Evolutionary conservation across 1,284 basidiomycete species (phyloP), one percentile per base, ranked within the genome.

Genomic region (Cryptococcus jaspeensis): DNA sequence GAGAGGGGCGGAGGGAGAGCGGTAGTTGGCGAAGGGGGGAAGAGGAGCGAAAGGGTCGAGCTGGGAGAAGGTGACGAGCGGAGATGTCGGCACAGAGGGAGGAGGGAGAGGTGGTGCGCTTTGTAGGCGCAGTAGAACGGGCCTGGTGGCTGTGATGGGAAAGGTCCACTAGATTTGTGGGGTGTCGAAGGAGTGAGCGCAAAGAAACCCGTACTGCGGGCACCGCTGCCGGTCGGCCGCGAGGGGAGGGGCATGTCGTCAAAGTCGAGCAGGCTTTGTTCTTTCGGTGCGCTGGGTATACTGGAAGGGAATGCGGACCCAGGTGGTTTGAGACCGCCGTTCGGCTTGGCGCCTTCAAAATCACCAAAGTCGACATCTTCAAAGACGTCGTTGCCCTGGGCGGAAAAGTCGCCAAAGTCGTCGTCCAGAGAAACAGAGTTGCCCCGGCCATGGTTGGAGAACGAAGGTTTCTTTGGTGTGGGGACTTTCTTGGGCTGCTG

Each of bases 301-400:
- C 28, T 32, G 5, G 28, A 32, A 9, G 28, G 4, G 28, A 32
- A 32, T 4, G 28, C 9, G 25, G 42, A 48, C 38, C 42, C 28
- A 40, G 39, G 8, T 45, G 43, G 32, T 11, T 28, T 50, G 23
- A 13, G 20, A 38, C 12, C 37, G 32, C 46, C 49, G 46, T 38
- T 56, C 32, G 56, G 41, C 47, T 58, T 64, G 9, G 53, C 53
- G n/a, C 28, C 56, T 51, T 59, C 72, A 43, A 85, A 95, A 71
- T 95, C 92, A 0, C 92, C 93, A 79, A 97, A 98, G 39, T 94
- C 93, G 63, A 95, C 90, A 56, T 91, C 85, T 43, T 79, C 67
- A 43, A 74, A 72, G 5, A 53, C 61, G 37, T 65, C 65, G 39
- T 62, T 62, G 28, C 58, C 63, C 44, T 71, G 67, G 12, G 60